Percentiles rank a stretch among this genome's conserved stretches.
phyloP scores from a whole-genome alignment of 768 basidiomycete species.

The Lyophyllum semitale region DNA sequence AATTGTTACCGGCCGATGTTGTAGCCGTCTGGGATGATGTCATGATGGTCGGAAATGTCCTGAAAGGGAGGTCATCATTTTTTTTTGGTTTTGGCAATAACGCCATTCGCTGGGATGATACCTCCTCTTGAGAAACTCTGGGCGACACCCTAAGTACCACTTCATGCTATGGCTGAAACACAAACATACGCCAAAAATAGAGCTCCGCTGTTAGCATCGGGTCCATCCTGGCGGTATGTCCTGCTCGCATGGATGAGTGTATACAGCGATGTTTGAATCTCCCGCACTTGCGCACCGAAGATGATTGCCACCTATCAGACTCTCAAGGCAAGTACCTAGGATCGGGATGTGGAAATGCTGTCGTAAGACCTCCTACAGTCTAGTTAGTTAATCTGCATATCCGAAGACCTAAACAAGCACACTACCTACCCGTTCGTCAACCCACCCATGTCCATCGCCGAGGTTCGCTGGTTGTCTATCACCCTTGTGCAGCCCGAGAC shows the following conservation, averaged over 20 bases:
- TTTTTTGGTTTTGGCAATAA: too few species aligned
- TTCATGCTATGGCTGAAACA: neutral
- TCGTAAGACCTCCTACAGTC: slow-evolving; percentile 63
- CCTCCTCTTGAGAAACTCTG: neutral
- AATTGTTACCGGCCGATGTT: slow-evolving; percentile 23
- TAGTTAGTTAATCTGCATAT: neutral
- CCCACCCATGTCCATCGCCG: slow-evolving; percentile 66
- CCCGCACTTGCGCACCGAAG: slow-evolving; percentile 44
- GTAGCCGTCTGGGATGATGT: slow-evolving; percentile 22
- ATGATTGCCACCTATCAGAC: slow-evolving; percentile 69
- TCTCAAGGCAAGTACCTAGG: slow-evolving; percentile 73
- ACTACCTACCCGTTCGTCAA: slow-evolving; percentile 34
- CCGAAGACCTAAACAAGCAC: neutral
- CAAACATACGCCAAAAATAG: slow-evolving; percentile 21
- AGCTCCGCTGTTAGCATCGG: slow-evolving; percentile 23
- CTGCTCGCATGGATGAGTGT: slow-evolving; percentile 4
- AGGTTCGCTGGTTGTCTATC: slow-evolving; percentile 60
- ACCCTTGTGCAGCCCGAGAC: slow-evolving; percentile 64
- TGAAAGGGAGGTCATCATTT: neutral
- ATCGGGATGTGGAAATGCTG: slow-evolving; percentile 66
- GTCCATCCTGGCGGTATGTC: slow-evolving; percentile 21
- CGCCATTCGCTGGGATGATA: neutral
- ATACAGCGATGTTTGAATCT: neutral
- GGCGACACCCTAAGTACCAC: neutral
- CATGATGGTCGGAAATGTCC: slow-evolving; percentile 18